Conservation (phyloP, 768 basidiomycete species). For the Rhizopogon salebrosus region DNA sequence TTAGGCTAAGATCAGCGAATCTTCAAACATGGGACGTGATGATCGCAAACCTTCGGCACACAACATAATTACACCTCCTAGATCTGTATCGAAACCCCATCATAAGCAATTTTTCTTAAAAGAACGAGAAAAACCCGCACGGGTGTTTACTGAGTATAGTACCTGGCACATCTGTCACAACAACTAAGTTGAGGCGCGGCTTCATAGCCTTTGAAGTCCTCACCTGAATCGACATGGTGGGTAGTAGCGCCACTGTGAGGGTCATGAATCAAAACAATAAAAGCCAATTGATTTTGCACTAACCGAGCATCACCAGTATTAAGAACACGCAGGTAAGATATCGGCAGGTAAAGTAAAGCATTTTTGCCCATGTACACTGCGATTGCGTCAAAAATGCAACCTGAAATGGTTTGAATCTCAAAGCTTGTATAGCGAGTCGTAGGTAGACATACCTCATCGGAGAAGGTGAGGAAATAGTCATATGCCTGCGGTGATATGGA, state of each 20-base stretch:
- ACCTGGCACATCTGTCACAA: not conserved
- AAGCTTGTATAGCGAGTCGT: not conserved
- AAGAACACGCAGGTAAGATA: conserved; percentile 1
- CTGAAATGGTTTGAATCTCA: not conserved
- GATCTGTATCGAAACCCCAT: not conserved
- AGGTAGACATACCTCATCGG: not conserved
- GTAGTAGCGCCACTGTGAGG: not conserved
- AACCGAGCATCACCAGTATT: not conserved
- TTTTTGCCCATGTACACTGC: not conserved
- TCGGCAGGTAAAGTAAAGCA: conserved; percentile 8
- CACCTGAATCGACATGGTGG: not conserved
- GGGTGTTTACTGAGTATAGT: not conserved
- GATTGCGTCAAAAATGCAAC: not conserved
- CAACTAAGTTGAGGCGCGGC: not conserved
- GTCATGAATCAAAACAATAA: not conserved
- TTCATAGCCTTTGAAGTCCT: not conserved
- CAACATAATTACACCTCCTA: not conserved
- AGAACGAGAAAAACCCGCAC: not conserved
- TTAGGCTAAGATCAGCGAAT: not conserved
- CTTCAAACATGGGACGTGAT: not conserved
- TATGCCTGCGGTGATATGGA: not conserved
- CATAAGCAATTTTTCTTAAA: not conserved
- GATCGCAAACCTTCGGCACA: not conserved
- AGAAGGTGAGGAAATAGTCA: not conserved
- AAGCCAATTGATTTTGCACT: not conserved